Conservation (phyloP, 768 basidiomycete genomes). For the Mycena belliarum region DNA sequence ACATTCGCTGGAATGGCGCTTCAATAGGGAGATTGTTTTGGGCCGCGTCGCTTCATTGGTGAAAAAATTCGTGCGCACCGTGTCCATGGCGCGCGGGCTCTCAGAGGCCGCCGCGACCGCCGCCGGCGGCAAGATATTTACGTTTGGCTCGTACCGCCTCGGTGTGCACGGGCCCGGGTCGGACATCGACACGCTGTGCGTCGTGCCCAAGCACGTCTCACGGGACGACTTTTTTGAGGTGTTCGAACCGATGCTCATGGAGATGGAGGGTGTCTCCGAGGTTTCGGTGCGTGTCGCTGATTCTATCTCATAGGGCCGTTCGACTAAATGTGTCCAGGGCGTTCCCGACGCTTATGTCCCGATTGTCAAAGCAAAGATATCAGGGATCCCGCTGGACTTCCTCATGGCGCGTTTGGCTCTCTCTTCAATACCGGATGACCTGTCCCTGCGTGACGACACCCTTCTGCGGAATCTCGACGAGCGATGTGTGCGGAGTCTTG, state of each 20-base stretch:
- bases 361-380: constrained; percentile 88
- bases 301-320: not conserved
- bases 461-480: constrained; percentile 92
- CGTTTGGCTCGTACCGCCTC: constrained; percentile 96
- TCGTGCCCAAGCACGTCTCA: constrained; percentile 94
- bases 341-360: constrained; percentile 98
- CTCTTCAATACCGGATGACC: constrained; percentile 87
- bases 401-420: constrained; percentile 88
- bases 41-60: constrained; percentile 87
- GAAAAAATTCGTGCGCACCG: constrained; percentile 87
- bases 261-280: constrained; percentile 81
- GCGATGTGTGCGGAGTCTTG: constrained; percentile 90
- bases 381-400: constrained; percentile 91
- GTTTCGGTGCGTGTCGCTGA: constrained; percentile 71
- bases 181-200: constrained; percentile 98
- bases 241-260: constrained; percentile 87
- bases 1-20: constrained; percentile 18
- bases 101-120: constrained; percentile 86
- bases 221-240: constrained; percentile 94
- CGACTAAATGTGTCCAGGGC: constrained; percentile 52
- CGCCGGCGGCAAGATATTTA: constrained; percentile 98
- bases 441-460: constrained; percentile 89
- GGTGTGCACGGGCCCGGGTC: constrained; percentile 95
- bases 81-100: constrained; percentile 76
- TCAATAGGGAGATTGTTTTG: constrained; percentile 84